A percentile compares a stretch with the other conserved stretches of the same genome.
Conservation (phyloP, 495 filamentous ascomycete genomes). For the Neurospora terricola region DNA sequence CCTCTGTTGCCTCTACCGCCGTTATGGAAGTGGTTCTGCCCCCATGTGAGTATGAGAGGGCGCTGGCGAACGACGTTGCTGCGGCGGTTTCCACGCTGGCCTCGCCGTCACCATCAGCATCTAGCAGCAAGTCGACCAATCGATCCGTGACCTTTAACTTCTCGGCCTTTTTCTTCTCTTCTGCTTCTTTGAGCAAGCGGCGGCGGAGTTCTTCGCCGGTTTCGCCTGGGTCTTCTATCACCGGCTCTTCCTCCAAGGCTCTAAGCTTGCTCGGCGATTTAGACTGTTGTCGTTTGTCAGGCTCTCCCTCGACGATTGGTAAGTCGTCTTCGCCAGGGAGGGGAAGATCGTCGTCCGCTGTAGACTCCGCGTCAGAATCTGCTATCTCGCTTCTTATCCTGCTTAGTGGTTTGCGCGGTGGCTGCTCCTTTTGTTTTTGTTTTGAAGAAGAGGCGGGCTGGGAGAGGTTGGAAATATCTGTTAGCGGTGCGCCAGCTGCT, state of each 20-base stretch:
- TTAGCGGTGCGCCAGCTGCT: conserved; percentile 6
- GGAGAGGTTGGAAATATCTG: conserved; percentile 21
- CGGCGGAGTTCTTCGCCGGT: not conserved
- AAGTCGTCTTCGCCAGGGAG: not conserved
- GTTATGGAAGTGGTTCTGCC: conserved; percentile 3
- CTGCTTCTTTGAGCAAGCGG: not conserved
- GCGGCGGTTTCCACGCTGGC: not conserved
- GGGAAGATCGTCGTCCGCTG: conserved; percentile 5
- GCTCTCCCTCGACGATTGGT: not conserved
- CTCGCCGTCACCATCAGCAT: not conserved
- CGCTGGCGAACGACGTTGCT: not conserved
- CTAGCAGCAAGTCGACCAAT: not conserved
- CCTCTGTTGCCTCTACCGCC: not conserved
- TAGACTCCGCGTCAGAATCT: conserved; percentile 26
- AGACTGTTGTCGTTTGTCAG: not conserved
- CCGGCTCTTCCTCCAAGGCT: not conserved
- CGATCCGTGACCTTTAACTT: not conserved
- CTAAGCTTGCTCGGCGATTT: not conserved
- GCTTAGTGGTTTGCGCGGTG: conserved; percentile 5
- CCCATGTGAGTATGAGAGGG: not conserved
- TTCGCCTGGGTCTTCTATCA: not conserved
- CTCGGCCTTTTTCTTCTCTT: not conserved
- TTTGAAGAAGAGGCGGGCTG: conserved; percentile 15
- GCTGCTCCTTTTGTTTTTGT: conserved; percentile 2
- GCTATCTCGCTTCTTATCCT: conserved; percentile 29